Evolutionary conservation across 208 protist genomes (phyloP), one percentile per base, ranked within the genome.

Genomic region (Trypanosoma congolense): DNA sequence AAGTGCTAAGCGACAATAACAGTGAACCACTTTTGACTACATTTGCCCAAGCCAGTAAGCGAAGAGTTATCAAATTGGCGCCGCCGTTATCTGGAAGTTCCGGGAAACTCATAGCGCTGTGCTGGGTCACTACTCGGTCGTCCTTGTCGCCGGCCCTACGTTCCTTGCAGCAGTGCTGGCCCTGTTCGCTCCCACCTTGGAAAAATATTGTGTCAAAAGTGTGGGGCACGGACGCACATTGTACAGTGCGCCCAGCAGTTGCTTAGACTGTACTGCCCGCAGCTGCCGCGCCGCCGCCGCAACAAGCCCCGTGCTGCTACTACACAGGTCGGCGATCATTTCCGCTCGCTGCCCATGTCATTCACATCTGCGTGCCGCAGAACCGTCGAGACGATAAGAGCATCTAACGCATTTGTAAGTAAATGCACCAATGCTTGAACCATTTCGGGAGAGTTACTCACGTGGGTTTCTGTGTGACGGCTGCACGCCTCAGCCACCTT

Each of bases 371-470:
- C 21, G 16, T 52, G 30, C 2, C 73, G 69, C 3, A 83, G 24
- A 19, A 56, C 40, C 33, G 42, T 52, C 29, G 55, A 14, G 22
- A 56, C 30, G 36, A 54, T 18, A 55, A 60, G 21, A 28, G 55
- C 40, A 40, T 73, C 61, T 6, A 51, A 8, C 4, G 65, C 42
- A 16, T 49, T 73, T 10, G 48, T 49, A 36, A 70, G 45, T 31
- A 72, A 64, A 48, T 85, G 77, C 8, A 67, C 70, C n/a, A 68
- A 35, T 3, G 81, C 77, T 40, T 77, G 75, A 0, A 73, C 85
- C 18, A 80, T 45, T 18, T 16, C 41, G 6, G 31, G 40, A 29
- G 58, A 75, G 19, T 56, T 49, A 3, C 67, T 59, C 3, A n/a
- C 65, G 65, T 54, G 56, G 53, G 22, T 41, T 66, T 61, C 46